Base-by-base conservation (phyloP, 192 early-diverging fungal genomes). In the Linderina pennispora region DNA sequence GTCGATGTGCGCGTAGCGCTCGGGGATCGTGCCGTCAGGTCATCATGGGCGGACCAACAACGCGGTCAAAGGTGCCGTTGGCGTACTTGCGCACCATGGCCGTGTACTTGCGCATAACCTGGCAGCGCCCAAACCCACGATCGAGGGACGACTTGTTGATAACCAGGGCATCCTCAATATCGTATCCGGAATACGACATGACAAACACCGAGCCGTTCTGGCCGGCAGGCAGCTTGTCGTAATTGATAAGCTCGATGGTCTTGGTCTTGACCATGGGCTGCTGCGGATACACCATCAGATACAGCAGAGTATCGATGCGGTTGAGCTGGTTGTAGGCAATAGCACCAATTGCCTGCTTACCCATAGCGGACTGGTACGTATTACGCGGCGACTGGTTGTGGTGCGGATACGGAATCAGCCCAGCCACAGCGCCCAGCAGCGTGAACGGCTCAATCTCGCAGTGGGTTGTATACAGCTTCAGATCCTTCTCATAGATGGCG, bases 291-390 rank as follows among this genome's bases (percentile, higher is more conserved):
- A 90, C 88, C 87, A 97, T 87, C 39, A 97, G 75, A 72, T 98
- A 96, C 14, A 96, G 70, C 34, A 97, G 66, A 7, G 92, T 97
- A 65, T 98, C 96, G 45, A 95, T 93, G 42, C 96, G 80, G 53
- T 85, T 84, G 17, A 95, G 58, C 75, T 97, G 92, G 57, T 98
- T 98, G 56, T 92, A 94, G 8, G 83, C 92, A 43, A 96, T 95
- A 14, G 89, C 88, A 14, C 95, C 95, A 41, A 98, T 98, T 25
- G 96, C 93, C 75, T 98, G 96, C 63, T 98, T 98, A 52, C 92
- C 92, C 96, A 98, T 98, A 63, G 93, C 93, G 47, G 87, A 96
- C 78, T 97, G 95, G 65, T 96, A 97, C 13, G 92, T 96, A 77
- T 96, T 96, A 72, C 95, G 86, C 23, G 95, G 93, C 44, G 89